Evolutionary conservation across 306 rosid species (phyloP), one percentile per base, ranked within the genome.

Genomic region (Sesbania bispinosa): DNA sequence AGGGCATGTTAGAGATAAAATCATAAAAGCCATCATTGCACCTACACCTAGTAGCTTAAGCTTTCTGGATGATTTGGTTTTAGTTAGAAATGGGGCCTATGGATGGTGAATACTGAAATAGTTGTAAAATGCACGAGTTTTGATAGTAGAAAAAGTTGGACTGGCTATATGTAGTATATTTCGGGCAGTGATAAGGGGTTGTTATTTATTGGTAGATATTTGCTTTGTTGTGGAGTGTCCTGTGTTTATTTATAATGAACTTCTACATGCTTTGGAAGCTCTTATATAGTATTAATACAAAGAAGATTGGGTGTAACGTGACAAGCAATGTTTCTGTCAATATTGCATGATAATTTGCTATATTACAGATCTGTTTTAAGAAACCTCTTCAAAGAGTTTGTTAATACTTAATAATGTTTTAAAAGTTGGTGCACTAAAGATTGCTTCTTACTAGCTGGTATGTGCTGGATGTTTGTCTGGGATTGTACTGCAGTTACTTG

Each of bases 401-500:
- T n/a, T n/a, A n/a, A n/a, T n/a, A n/a, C n/a, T 63, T 61, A 48
- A 24, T 64, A 29, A 39, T 20, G 24, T 71, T 38, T 76, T 36
- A 53, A 13, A 53, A 62, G 3, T 60, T 55, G 65, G 45, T 36
- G 48, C 61, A 10, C n/a, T 23, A 7, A 55, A 33, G 16, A 41
- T 52, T 59, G 55, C 53, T 58, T 63, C 75, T 75, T 54, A 45
- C 27, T 35, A 36, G 78, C 29, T 63, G 64, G 68, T 24, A 29
- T 74, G 43, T 21, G 45, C 54, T 72, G 42, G 69, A 16, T 42
- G 32, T 67, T 79, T 71, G 29, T 79, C 66, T 76, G 71, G 75
- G 72, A 70, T 67, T 75, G 51, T 55, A 35, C 76, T 73, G 53
- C 79, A 94, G 98, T 86, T 94, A 90, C 78, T 82, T 94, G 89